Evolutionary conservation across 2,329 filamentous ascomycete species (phyloP).

Genomic region (Cyphellophora attinorum): DNA sequence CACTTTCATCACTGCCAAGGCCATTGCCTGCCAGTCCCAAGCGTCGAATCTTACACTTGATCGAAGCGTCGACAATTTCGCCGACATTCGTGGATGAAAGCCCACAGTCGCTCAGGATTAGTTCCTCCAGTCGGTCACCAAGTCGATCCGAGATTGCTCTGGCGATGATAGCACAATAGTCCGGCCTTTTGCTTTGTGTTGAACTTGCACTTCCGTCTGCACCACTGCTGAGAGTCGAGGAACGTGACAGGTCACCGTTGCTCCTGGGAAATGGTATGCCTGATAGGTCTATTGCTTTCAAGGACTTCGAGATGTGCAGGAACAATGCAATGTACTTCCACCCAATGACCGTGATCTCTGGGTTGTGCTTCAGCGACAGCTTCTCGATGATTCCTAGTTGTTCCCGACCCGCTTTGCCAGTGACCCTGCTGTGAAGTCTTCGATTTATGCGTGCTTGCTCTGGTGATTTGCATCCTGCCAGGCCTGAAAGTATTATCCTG

Average conservation of each 20-base stretch:
- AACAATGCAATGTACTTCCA: constrained; percentile 91
- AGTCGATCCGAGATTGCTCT: constrained; percentile 69
- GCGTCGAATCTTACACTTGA: constrained; percentile 65
- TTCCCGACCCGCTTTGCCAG: constrained; percentile 21
- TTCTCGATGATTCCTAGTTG: constrained; percentile 68
- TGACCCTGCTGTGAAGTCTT: constrained; percentile 27
- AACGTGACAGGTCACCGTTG: constrained; percentile 10
- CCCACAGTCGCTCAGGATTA: constrained; percentile 73
- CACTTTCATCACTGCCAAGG: constrained; percentile 61
- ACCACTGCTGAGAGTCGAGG: constrained; percentile 11
- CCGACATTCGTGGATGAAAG: constrained; percentile 62
- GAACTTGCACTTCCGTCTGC: constrained; percentile 5
- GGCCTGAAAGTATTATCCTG: constrained; percentile 73
- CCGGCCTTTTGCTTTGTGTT: constrained; percentile 23
- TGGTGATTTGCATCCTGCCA: constrained; percentile 68
- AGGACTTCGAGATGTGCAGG: constrained; percentile 75
- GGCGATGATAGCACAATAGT: constrained; percentile 58
- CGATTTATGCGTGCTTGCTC: constrained; percentile 45
- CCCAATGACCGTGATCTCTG: constrained; percentile 70
- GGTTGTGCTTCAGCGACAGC: constrained; percentile 79
- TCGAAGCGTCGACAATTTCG: constrained; percentile 70
- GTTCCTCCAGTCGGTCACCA: constrained; percentile 67
- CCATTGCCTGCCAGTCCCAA: constrained; percentile 77
- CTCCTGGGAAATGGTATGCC: constrained; percentile 61
- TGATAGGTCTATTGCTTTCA: constrained; percentile 80